These are phyloP conservation scores for Trametes hirsuta DNA, from an alignment of 1,284 basidiomycete species.

Conservation along the genomic window DNA sequence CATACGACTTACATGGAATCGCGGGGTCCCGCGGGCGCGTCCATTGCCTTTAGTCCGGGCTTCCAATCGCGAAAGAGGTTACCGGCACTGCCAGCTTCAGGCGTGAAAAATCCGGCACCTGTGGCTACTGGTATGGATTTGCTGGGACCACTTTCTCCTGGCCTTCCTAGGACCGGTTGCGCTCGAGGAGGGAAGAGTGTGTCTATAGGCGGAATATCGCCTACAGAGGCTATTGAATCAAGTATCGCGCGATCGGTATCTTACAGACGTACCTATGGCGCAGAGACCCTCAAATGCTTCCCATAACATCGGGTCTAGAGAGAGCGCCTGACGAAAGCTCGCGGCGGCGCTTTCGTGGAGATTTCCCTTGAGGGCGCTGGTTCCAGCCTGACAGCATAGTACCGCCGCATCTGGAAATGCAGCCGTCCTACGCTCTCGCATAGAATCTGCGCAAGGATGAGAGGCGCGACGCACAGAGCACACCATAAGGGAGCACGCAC, in stretches of 20 bases:
- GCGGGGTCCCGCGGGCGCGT: constrained; percentile 48
- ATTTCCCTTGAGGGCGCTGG: constrained; percentile 75
- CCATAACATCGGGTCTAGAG: constrained; percentile 84
- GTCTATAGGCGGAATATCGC: constrained; percentile 67
- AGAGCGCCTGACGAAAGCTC: constrained; percentile 76
- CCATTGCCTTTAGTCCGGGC: constrained; percentile 49
- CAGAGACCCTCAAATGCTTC: constrained; percentile 94
- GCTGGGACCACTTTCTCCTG: constrained; percentile 53
- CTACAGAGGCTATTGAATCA: constrained; percentile 39
- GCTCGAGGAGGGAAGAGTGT: constrained; percentile 71
- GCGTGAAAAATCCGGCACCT: constrained; percentile 79
- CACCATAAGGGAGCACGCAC: constrained; percentile 44
- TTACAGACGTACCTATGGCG: constrained; percentile 63
- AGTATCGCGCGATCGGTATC: background rate
- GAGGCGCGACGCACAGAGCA: constrained; percentile 22
- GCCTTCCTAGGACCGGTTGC: constrained; percentile 53
- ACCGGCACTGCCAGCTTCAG: constrained; percentile 58
- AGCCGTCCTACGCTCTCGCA: constrained; percentile 50
- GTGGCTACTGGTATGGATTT: constrained; percentile 53
- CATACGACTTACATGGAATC: constrained; percentile 60
- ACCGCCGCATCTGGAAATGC: constrained; percentile 67
- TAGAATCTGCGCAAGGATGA: constrained; percentile 46
- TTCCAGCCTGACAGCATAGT: constrained; percentile 71
- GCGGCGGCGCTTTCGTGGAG: constrained; percentile 69
- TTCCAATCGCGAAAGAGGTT: constrained; percentile 59